Percentiles rank a stretch among this genome's conserved stretches.
phyloP scores from a whole-genome alignment of 805 yeast genomes.

The Lachancea nothofagi region DNA sequence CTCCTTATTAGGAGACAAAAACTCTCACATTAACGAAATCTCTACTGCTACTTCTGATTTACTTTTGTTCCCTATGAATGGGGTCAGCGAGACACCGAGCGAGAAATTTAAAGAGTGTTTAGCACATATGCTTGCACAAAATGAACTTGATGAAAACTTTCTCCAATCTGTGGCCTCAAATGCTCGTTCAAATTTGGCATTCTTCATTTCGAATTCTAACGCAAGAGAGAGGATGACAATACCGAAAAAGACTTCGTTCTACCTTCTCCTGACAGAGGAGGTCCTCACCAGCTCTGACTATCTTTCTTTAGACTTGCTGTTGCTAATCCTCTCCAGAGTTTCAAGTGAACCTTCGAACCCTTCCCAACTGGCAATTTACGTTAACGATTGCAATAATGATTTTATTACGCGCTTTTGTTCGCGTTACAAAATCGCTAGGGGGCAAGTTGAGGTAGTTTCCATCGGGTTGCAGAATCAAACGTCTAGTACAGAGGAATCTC shows the following conservation, averaged over 20 bases:
- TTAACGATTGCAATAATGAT: neutral
- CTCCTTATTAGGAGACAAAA: slow-evolving; percentile 29
- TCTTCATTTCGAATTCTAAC: slow-evolving; percentile 25
- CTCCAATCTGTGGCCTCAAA: slow-evolving; percentile 19
- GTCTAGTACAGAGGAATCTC: neutral
- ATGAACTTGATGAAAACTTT: slow-evolving; percentile 27
- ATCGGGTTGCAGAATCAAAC: neutral
- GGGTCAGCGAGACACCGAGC: slow-evolving; percentile 18
- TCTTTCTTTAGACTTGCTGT: slow-evolving; percentile 23
- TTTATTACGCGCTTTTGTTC: neutral
- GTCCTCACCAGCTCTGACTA: slow-evolving; percentile 27
- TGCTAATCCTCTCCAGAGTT: slow-evolving; percentile 23
- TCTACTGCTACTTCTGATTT: slow-evolving; percentile 15
- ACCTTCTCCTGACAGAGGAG: slow-evolving; percentile 21
- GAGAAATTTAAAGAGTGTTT: slow-evolving; percentile 20
- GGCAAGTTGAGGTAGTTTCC: neutral
- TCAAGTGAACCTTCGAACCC: neutral
- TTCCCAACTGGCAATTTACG: neutral
- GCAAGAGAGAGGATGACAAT: slow-evolving; percentile 20
- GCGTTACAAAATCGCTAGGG: neutral
- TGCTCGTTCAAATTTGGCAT: slow-evolving; percentile 18
- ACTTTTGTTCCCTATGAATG: slow-evolving; percentile 25
- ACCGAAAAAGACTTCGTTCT: slow-evolving; percentile 20
- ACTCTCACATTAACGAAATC: slow-evolving; percentile 20
- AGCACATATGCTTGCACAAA: slow-evolving; percentile 28